These are phyloP conservation scores for Pseudonitzschia pungens DNA, from an alignment of 108 stramenopile genomes.

Conservation along the genomic window DNA sequence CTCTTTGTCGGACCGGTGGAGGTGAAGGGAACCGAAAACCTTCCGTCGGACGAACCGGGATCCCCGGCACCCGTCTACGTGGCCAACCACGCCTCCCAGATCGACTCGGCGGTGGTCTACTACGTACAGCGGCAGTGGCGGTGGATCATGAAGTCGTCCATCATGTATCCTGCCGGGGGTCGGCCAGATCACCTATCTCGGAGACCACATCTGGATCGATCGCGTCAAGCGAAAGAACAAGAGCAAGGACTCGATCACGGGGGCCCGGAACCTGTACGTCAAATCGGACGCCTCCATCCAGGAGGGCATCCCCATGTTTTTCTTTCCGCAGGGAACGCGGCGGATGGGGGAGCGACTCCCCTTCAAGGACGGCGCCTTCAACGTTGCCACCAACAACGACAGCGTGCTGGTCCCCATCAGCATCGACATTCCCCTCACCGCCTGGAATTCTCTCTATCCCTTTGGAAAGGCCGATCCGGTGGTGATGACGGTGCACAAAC, in stretches of 20 bases:
- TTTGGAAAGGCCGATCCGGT: constrained; percentile 47
- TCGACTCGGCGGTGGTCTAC: constrained; percentile 72
- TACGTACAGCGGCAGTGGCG: constrained; percentile 54
- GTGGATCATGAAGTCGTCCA: constrained; percentile 79
- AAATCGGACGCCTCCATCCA: constrained; percentile 68
- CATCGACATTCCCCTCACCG: constrained; percentile 68
- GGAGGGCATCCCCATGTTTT: constrained; percentile 75
- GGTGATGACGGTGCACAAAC: constrained; percentile 64
- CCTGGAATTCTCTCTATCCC: constrained; percentile 82
- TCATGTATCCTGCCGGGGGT: constrained; percentile 75
- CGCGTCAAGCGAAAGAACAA: constrained; percentile 52
- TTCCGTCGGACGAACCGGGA: constrained; percentile 35
- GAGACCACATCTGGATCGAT: constrained; percentile 70
- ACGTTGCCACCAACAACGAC: constrained; percentile 62
- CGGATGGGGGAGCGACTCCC: constrained; percentile 70
- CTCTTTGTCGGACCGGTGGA: constrained; percentile 54
- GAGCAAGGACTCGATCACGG: constrained; percentile 17
- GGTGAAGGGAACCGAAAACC: constrained; percentile 57
- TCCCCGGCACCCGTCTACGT: constrained; percentile 71
- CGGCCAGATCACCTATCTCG: constrained; percentile 68
- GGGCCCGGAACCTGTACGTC: constrained; percentile 60
- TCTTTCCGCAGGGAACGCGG: constrained; percentile 87
- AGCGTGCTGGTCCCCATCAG: constrained; percentile 61
- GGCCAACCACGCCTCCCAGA: constrained; percentile 80
- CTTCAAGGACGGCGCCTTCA: constrained; percentile 86